Base-by-base conservation (phyloP, 257 asterid species). In the Prunella vulgaris region DNA sequence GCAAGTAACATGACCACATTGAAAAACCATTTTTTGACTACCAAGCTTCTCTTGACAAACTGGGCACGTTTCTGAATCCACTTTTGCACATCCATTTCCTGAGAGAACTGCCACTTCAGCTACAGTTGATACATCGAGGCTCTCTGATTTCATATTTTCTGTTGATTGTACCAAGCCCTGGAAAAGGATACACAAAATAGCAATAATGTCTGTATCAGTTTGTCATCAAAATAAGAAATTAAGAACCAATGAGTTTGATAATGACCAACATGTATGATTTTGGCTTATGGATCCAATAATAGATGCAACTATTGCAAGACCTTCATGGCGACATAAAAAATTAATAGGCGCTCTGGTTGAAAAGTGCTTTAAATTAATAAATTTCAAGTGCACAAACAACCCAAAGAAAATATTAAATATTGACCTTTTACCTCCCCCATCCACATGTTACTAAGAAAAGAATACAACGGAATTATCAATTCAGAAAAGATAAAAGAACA, bases 1-100 rank as follows among this genome's bases (percentile, higher is more conserved):
- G 78, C 99, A 93, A 10, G 88, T 92, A 69, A 90, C 63, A 78
- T 93, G 99, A 60, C 97, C 99, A 77, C 99, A 93, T 70, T 86
- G 99, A 77, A 90, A 93, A 67, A 93, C 99, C 97, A 93, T 90
- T 84, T 84, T 90, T 80, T 86, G 96, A 67, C 83, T 88, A 60
- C 81, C 85, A 60, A 93, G 96, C 81, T 84, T 85, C 79, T 93
- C 97, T 69, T 93, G 99, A 80, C 99, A 93, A 76, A 90, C 88
- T 17, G 97, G 99, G 81, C 99, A 93, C 38, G 87, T 70, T 70
- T 80, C 92, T 66, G 71, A 79, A 64, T 72, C 82, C 20, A 75
- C 73, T 72, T 68, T 84, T 27, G 76, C 64, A 70, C 66, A 38
- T 60, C 73, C 76, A 72, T 77, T 68, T 66, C 79, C 76, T 65